Evolutionary conservation across 2,329 filamentous ascomycete species (phyloP), one percentile per base, ranked within the genome.

Genomic region (Geoglossum cookeanum): DNA sequence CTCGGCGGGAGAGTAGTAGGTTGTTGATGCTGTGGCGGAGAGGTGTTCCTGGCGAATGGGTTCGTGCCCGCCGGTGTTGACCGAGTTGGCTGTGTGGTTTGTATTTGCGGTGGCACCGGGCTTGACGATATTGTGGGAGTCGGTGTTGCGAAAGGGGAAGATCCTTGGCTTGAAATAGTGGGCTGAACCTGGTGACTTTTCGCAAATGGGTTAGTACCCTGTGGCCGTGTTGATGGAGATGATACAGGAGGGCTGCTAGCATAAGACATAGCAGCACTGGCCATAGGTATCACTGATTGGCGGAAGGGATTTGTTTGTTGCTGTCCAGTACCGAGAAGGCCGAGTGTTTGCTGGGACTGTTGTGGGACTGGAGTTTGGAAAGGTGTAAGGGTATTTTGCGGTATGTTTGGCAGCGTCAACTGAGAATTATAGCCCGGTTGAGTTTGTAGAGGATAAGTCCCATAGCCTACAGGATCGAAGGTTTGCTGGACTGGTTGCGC

Each of bases 271-370:
- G 53, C 64, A 60, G 65, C 59, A 68, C 72, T 73, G 77, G 75
- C 69, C 17, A 65, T 65, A 1, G 72, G 65, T 72, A 95, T 74
- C 82, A 91, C 91, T 1, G 91, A 96, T 66, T 89, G 85, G 47
- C 92, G 79, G 78, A 98, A 98, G 0, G 92, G 92, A 67, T 98
- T 98, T 6, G 89, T 95, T 27, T 75, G 81, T 64, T 82, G 79
- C 66, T 75, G 77, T 59, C 75, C 49, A 11, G 49, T 17, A 35
- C 49, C 32, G 32, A 17, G 75, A 29, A 69, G 69, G 63, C 60
- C 68, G 57, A 61, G 68, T 64, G 58, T 64, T 64, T 61, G 69
- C 65, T 57, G 63, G 60, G 47, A 62, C 63, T 59, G 70, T 60
- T 72, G 66, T 67, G 65, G 74, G 63, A 61, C 68, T 65, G 64